Base-by-base conservation (phyloP, 106 monocot species). In the Acorus calamus region DNA sequence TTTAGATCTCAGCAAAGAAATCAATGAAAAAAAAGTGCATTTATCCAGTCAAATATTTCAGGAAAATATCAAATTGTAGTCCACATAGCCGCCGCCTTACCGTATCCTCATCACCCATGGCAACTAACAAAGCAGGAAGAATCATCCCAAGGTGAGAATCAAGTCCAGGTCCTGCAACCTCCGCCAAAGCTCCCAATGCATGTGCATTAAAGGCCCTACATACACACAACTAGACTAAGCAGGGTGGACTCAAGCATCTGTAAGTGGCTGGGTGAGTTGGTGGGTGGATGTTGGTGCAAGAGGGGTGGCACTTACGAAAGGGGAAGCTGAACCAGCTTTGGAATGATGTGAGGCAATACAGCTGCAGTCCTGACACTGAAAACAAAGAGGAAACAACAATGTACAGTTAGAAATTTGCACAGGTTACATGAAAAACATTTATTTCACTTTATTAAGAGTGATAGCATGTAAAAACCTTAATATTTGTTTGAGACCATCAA, bases 401-500 rank as follows among this genome's bases (percentile, higher is more conserved):
- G 64, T 63, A 47, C 61, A 71, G 12, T 42, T 54, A 55, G 28
- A 28, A 28, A 28, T 28, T 28, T 28, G 28, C 28, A 28, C 28
- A 28, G 28, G 0, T 28, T 1, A 28, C 28, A 28, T 28, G 28
- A 28, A 28, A 28, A 28, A 28, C 1, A 28, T 28, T 28, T 28
- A 28, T 49, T 1, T 14, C 44, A 56, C 47, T 5, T 10, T 68
- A 2, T 4, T 55, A 4, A 65, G 5, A 47, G 47, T 5, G 61
- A 66, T 28, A 4, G 10, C 5, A 73, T 12, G 14, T 57, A 9
- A 11, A 64, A 83, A 98, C 91, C 98, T 92, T 71, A 98, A 62
- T 41, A 98, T 98, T 71, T 98, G 91, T 64, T 98, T 98, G 5
- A 98, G 85, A 12, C 98, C 98, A 79, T 98, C 92, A 67, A 98